Base-by-base conservation (phyloP, 2,329 filamentous ascomycete genomes). In the Aspergillus felis region DNA sequence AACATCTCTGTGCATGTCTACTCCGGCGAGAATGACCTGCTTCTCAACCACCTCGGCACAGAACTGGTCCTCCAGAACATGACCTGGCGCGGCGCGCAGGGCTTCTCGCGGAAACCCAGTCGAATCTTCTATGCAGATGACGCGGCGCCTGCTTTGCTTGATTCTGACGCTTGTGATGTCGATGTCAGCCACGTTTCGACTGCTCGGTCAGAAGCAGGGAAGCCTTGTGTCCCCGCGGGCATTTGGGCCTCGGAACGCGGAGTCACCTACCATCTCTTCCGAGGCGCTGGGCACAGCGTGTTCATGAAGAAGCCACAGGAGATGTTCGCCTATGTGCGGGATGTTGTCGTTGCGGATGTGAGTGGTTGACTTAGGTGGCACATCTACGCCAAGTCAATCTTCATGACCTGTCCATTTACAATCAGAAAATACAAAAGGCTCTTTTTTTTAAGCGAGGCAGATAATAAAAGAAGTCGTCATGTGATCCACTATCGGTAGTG, bases 41-140 rank as follows among this genome's bases (percentile, higher is more conserved):
- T 75, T 32, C 62, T 75, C 58, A 76, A 74, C 53, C 71, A 76
- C 58, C 50, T 72, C 51, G 74, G 72, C 3, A 67, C 67, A 8
- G 70, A 76, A 49, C 56, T 76, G 4, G 65, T 62, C 4, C 61
- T 76, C 35, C 72, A 76, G 57, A 76, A 76, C 53, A 75, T 77
- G 73, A 76, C 74, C 12, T 77, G 74, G 73, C 59, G 64, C 32
- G 73, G 74, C 4, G 59, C 57, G 3, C 73, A 74, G 53, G 75
- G 74, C 1, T 74, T 76, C 49, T 61, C 66, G n/a, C 20, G 61
- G 17, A 62, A 61, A n/a, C 72, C 71, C 0, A 57, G 32, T 27
- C 58, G 56, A 0, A 20, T 48, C 2, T 75, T 75, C 46, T 67
- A 63, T 42, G 58, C 55, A 2, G 61, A 74, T 46, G 54, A 71